Evolutionary conservation across 306 rosid species (phyloP), one percentile per base, ranked within the genome.

Genomic region (Lupinus albus): DNA sequence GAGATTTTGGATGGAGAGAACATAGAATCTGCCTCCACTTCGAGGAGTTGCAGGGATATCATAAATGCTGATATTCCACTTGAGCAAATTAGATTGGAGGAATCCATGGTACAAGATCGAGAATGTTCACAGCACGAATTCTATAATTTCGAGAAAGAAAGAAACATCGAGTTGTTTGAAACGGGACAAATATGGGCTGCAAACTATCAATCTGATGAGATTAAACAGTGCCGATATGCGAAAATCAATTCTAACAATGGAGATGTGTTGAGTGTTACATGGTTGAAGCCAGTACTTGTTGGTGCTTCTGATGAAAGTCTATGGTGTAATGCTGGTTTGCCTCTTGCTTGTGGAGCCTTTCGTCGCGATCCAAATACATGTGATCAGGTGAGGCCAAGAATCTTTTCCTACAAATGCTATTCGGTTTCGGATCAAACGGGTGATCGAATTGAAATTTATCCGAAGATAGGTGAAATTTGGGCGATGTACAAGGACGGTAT

Each of bases 301-400:
- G 10, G 33, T 16, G 10, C 15, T 17, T 49, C 30, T 60, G 49
- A 16, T 39, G 66, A 39, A 60, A 60, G 49, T 5, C 10, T 38
- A 14, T 60, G 48, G 66, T 38, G 66, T 38, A 17, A 60, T 38
- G 50, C 66, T 17, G 33, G 66, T 60, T 60, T 38, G 7, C 66
- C 66, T 38, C 33, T 60, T 38, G 33, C 66, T 38, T 60, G 66
- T 38, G 66, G 66, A 60, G 28, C 15, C 32, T 60, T 60, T 39
- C 39, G 10, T 50, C 14, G 4, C 8, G 49, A 60, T 41, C 13
- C 33, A 10, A 39, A 39, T 56, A 2, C 66, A 38, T 60, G n/a
- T 17, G 33, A 60, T 39, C 30, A 36, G 42, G 67, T 39, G 16
- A 41, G 11, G 16, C 7, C 16, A 4, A 18, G 10, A 11, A 5